phyloP scores from a whole-genome alignment of 768 basidiomycete species.

The Candolleomyces efflorescens region DNA sequence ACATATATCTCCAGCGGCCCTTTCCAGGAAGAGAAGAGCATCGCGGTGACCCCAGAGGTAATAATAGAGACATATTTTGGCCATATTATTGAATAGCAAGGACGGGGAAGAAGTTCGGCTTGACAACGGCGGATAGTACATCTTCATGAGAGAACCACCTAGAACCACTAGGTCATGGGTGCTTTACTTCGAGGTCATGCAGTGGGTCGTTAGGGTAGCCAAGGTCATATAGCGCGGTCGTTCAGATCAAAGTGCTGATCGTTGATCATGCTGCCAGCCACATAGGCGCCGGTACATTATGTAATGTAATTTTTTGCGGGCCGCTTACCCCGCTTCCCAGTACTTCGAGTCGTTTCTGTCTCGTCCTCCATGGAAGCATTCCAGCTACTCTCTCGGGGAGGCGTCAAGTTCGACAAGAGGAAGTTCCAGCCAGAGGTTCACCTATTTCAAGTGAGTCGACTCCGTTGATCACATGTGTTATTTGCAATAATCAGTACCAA shows the following conservation, averaged over 20 bases:
- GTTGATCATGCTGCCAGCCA: background rate
- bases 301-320: background rate
- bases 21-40: too few species aligned
- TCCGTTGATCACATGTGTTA: background rate
- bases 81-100: background rate
- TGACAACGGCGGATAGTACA: background rate
- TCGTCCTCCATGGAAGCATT: conserved; percentile 71
- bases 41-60: too few species aligned
- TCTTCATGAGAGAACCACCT: background rate
- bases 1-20: too few species aligned
- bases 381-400: conserved; percentile 84
- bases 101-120: conserved; percentile 5
- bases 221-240: background rate
- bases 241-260: background rate
- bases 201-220: background rate
- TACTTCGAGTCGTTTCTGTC: background rate
- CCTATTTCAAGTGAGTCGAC: conserved; percentile 57
- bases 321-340: background rate
- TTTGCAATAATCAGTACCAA: background rate
- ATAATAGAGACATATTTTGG: background rate
- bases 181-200: background rate
- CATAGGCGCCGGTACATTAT: background rate
- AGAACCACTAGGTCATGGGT: background rate
- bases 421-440: conserved; percentile 65
- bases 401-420: conserved; percentile 74